Percentiles rank a stretch among this genome's conserved stretches.
phyloP scores from a whole-genome alignment of 2,329 filamentous ascomycete genomes.

The Chrysoporthe deuterocubensis region DNA sequence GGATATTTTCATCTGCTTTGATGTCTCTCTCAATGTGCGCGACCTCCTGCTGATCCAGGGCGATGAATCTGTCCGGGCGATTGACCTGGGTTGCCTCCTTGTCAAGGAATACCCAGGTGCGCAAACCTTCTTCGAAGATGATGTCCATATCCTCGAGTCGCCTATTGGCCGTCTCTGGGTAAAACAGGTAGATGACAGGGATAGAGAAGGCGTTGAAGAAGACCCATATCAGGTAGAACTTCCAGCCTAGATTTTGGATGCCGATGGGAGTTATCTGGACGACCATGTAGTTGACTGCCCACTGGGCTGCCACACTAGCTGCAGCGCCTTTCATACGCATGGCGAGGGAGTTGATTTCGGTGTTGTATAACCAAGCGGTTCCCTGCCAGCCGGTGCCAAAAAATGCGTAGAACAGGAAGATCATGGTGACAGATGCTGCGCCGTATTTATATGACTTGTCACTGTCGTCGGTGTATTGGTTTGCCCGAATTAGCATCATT shows the following conservation, averaged over 20 bases:
- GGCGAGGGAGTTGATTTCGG: constrained; percentile 45
- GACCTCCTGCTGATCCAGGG: neutral
- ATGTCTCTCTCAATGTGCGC: neutral
- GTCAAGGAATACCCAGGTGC: neutral
- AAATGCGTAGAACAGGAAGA: constrained; percentile 33
- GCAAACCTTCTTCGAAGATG: neutral
- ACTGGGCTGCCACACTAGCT: constrained; percentile 38
- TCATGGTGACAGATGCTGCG: constrained; percentile 32
- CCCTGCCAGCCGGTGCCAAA: constrained; percentile 40
- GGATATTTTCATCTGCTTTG: neutral
- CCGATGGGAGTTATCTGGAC: constrained; percentile 43
- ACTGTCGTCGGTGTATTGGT: constrained; percentile 40
- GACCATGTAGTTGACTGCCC: constrained; percentile 37
- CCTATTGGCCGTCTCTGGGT: constrained; percentile 46
- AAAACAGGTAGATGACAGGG: constrained; percentile 53
- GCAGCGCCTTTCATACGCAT: constrained; percentile 46
- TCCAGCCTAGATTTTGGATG: constrained; percentile 51
- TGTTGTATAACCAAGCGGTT: constrained; percentile 47
- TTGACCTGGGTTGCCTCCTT: neutral
- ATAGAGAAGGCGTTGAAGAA: constrained; percentile 48
- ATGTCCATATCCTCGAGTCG: neutral
- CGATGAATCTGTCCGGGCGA: neutral
- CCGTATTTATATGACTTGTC: constrained; percentile 24
- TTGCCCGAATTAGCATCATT: neutral
- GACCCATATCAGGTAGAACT: constrained; percentile 43